Percentiles rank a stretch among this genome's conserved stretches.
Conservation (phyloP, 208 protist genomes). For the Phytomonas sp. region DNA sequence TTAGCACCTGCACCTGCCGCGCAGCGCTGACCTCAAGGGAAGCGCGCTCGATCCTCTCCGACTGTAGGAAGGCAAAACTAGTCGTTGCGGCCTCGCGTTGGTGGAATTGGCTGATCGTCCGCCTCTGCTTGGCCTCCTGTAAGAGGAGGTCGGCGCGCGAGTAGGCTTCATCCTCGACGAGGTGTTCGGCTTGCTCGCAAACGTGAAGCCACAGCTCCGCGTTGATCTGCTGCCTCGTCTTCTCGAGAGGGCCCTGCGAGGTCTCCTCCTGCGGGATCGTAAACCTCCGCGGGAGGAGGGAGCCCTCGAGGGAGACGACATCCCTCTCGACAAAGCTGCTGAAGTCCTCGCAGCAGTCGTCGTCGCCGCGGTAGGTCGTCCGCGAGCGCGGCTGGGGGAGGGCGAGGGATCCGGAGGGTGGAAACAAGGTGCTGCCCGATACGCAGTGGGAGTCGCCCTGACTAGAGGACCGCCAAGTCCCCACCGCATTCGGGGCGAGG, state of each 20-base stretch:
- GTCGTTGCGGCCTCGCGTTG: slow-evolving; percentile 10
- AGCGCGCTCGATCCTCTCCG: slow-evolving; percentile 49
- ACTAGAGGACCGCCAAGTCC: not conserved
- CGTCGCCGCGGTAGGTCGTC: slow-evolving; percentile 12
- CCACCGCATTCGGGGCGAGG: not conserved
- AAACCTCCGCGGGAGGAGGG: slow-evolving; percentile 14
- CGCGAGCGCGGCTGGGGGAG: slow-evolving; percentile 2
- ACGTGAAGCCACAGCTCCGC: slow-evolving; percentile 31
- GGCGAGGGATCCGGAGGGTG: slow-evolving; percentile 8
- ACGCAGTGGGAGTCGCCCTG: slow-evolving; percentile 1
- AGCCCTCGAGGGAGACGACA: slow-evolving; percentile 8
- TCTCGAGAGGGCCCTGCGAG: slow-evolving; percentile 20
- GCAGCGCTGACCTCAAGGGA: slow-evolving; percentile 52
- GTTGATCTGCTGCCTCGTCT: slow-evolving; percentile 19
- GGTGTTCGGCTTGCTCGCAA: slow-evolving; percentile 27
- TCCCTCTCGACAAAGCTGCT: slow-evolving; percentile 12
- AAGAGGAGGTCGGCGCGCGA: slow-evolving; percentile 32
- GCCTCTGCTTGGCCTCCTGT: slow-evolving; percentile 36
- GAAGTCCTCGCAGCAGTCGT: slow-evolving; percentile 16
- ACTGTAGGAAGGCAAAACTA: slow-evolving; percentile 26
- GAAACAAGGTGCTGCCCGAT: slow-evolving; percentile 10
- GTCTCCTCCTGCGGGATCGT: slow-evolving; percentile 23
- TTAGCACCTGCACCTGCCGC: slow-evolving; percentile 49
- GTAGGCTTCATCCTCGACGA: slow-evolving; percentile 43
- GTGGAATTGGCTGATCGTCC: slow-evolving; percentile 11